Base-by-base conservation (phyloP, 1,284 basidiomycete species). In the Volvariella volvacea region DNA sequence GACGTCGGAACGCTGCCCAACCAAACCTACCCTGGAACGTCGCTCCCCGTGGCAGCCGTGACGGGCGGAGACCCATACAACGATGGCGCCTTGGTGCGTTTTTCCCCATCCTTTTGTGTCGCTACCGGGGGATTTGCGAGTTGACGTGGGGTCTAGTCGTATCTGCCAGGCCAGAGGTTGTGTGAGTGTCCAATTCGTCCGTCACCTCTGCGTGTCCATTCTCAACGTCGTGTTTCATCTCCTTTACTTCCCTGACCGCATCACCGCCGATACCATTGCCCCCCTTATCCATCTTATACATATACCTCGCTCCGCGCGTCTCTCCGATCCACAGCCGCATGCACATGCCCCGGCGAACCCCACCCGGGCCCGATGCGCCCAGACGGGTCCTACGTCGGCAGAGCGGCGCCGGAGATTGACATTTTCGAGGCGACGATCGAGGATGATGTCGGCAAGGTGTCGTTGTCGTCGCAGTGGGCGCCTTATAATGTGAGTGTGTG, bases 401-500 rank as follows among this genome's bases (percentile, higher is more conserved):
- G 92, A 22, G 73, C 82, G 0, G 88, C 90, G 0, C 92, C 91
- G 3, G 91, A 94, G 64, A 92, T 95, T 46, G 88, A 91, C 64
- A 67, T 90, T 32, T 73, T 91, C 47, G 88, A 91, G 60, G 87
- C 85, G 3, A 73, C 80, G 52, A 59, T 69, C 17, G 52, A 55
- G 3, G 49, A 52, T 17, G 56, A 54, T 9, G 49, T 55, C 4
- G 67, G 67, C 15, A 47, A 56, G 47, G 61, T 66, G 6, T 82
- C 79, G 3, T 71, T 80, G 50, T 80, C 78, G 2, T 69, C 75
- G 1, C 81, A 83, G 59, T 82, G 75, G 78, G 78, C 73, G 37
- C 67, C 66, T 56, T 80, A 62, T 46, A 67, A 64, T 45, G 63
- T 63, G 21, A 44, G 33, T 38, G 17, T 22, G 28, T n/a, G 30